A percentile compares a stretch with the other conserved stretches of the same genome.
These are phyloP conservation scores for Henckelia pumila DNA, from an alignment of 257 asterid species.

Conservation along the genomic window DNA sequence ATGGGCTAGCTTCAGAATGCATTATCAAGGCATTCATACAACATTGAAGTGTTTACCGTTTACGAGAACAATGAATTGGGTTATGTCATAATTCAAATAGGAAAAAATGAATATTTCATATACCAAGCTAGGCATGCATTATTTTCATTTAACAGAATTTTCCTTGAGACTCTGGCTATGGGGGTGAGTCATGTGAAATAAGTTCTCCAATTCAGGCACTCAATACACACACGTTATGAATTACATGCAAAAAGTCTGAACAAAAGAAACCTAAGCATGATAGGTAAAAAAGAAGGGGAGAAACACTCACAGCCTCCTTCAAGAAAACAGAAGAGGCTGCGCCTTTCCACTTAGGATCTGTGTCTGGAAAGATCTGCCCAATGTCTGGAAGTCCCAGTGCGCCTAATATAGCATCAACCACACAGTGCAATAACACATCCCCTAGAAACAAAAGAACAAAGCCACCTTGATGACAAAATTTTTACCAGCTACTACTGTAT, in stretches of 20 bases:
- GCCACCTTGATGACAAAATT: conserved; percentile 9
- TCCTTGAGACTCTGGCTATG: not conserved
- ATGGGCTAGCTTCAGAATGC: too few species aligned
- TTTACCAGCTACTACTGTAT: not conserved
- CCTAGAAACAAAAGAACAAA: conserved; percentile 38
- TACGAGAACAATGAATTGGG: too few species aligned
- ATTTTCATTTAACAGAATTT: too few species aligned
- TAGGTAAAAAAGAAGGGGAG: not conserved
- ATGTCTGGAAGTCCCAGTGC: conserved; percentile 95
- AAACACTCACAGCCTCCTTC: conserved; percentile 71
- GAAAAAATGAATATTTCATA: not conserved
- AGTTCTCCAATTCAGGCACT: not conserved
- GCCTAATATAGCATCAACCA: conserved; percentile 93
- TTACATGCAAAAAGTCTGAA: not conserved
- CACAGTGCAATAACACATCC: conserved; percentile 95
- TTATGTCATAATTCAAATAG: not conserved
- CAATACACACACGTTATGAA: not conserved
- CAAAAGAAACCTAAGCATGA: not conserved
- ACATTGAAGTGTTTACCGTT: too few species aligned
- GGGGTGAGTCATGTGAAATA: not conserved
- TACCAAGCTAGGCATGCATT: not conserved
- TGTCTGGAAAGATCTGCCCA: conserved; percentile 92
- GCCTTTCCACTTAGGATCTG: conserved; percentile 97
- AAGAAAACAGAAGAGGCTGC: conserved; percentile 85
- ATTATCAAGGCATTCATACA: too few species aligned